Conservation (phyloP, 1,284 basidiomycete genomes). For the Anthracocystis panici-leucophaei region DNA sequence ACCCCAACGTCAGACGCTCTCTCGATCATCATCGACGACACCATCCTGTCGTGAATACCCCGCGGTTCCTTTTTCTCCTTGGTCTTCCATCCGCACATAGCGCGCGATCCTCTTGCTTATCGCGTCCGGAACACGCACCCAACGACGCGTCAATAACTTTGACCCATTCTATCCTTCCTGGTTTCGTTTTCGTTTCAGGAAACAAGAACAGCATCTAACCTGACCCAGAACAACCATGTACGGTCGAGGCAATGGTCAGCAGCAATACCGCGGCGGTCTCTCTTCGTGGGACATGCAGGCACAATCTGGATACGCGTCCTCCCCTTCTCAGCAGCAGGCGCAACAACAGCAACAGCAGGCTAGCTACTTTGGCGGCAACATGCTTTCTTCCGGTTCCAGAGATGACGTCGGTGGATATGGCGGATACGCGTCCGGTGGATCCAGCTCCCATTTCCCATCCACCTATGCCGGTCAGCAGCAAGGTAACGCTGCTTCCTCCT, state of each 20-base stretch:
- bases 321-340: conserved; percentile 42
- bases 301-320: conserved; percentile 35
- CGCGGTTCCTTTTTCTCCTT: background rate
- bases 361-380: conserved; percentile 35
- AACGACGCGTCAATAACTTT: conserved; percentile 10
- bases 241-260: conserved; percentile 43
- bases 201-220: too few species aligned
- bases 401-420: conserved; percentile 39
- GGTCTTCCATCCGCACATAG: background rate
- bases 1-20: conserved; percentile 1
- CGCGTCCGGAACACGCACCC: conserved; percentile 8
- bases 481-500: conserved; percentile 32
- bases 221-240: conserved; percentile 23
- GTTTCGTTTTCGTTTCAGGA: background rate
- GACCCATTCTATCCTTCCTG: background rate
- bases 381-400: conserved; percentile 39
- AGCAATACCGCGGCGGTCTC: conserved; percentile 44
- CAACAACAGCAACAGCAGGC: conserved; percentile 37
- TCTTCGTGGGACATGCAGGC: conserved; percentile 48
- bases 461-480: conserved; percentile 26
- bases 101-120: background rate
- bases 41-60: conserved; percentile 2
- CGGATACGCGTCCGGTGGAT: conserved; percentile 34
- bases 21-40: conserved; percentile 1
- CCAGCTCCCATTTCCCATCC: conserved; percentile 44